phyloP scores from a whole-genome alignment of 2,329 filamentous ascomycete species.

The Colletotrichum lindemuthianum region DNA sequence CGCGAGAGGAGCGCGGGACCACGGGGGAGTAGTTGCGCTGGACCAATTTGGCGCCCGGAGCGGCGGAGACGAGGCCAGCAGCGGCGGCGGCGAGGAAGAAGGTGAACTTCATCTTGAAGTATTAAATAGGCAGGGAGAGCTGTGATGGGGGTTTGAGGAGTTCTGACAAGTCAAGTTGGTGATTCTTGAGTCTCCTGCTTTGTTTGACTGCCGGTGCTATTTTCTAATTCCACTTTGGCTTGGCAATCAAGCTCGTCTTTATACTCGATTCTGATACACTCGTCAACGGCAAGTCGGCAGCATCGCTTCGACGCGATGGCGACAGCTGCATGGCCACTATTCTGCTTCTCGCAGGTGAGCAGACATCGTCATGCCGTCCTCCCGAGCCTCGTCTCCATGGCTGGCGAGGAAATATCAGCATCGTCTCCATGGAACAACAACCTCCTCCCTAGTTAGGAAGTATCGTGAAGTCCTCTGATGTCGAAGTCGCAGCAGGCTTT shows the following conservation, averaged over 20 bases:
- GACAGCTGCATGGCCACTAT: constrained; percentile 17
- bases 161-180: background rate
- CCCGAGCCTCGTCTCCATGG: background rate
- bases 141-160: background rate
- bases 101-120: constrained; percentile 31
- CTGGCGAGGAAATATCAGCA: background rate
- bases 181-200: constrained; percentile 11
- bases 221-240: background rate
- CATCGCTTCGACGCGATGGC: background rate
- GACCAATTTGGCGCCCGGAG: constrained; percentile 24
- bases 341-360: constrained; percentile 23
- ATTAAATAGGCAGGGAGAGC: background rate
- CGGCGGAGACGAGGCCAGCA: constrained; percentile 35
- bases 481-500: constrained; percentile 10
- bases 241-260: constrained; percentile 12
- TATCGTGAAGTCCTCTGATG: constrained; percentile 17
- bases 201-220: constrained; percentile 16
- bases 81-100: constrained; percentile 32
- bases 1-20: constrained; percentile 9
- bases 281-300: background rate
- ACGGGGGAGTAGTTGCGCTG: constrained; percentile 28
- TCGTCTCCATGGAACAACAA: background rate
- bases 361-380: constrained; percentile 24
- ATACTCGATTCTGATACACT: constrained; percentile 1
- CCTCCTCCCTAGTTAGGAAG: constrained; percentile 29